Conservation (phyloP, 768 basidiomycete genomes). For the Termitomyces sp. region DNA sequence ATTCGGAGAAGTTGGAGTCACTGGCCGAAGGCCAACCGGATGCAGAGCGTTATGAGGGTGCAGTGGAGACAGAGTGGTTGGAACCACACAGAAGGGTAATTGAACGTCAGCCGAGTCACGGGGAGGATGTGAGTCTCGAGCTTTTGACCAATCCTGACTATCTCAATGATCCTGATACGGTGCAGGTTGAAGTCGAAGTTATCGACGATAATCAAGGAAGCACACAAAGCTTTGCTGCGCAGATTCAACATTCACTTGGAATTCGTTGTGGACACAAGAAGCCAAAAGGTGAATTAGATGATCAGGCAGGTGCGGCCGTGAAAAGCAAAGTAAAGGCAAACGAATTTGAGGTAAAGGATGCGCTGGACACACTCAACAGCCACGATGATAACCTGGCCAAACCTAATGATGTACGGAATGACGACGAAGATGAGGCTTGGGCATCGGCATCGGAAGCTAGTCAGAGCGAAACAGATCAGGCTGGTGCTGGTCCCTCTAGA, state of each 20-base stretch:
- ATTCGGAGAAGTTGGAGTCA: slow-evolving; percentile 6
- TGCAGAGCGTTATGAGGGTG: slow-evolving; percentile 40
- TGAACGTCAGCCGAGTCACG: slow-evolving; percentile 53
- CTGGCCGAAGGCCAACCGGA: slow-evolving; percentile 20
- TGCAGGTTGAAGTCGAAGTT: slow-evolving; percentile 61
- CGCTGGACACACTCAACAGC: slow-evolving; percentile 7
- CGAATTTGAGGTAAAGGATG: slow-evolving; percentile 9
- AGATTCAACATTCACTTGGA: slow-evolving; percentile 11
- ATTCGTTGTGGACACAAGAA: slow-evolving; percentile 8
- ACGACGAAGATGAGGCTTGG: slow-evolving; percentile 62
- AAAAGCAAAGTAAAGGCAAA: slow-evolving; percentile 12
- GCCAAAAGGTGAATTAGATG: slow-evolving; percentile 4
- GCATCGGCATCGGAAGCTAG: slow-evolving; percentile 61
- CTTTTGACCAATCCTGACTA: not conserved
- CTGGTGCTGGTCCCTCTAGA: not conserved
- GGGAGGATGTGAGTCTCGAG: slow-evolving; percentile 55
- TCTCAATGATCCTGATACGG: not conserved
- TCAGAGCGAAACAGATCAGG: not conserved
- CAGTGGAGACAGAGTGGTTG: slow-evolving; percentile 51
- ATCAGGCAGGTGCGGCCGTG: not conserved
- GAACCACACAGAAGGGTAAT: slow-evolving; percentile 67
- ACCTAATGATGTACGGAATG: slow-evolving; percentile 16
- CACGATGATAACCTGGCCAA: slow-evolving; percentile 11
- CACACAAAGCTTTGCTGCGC: slow-evolving; percentile 9
- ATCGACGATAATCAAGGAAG: slow-evolving; percentile 31